Evolutionary conservation across 2,329 filamentous ascomycete genomes (phyloP), one percentile per base, ranked within the genome.

Genomic region (Sporothrix luriei): DNA sequence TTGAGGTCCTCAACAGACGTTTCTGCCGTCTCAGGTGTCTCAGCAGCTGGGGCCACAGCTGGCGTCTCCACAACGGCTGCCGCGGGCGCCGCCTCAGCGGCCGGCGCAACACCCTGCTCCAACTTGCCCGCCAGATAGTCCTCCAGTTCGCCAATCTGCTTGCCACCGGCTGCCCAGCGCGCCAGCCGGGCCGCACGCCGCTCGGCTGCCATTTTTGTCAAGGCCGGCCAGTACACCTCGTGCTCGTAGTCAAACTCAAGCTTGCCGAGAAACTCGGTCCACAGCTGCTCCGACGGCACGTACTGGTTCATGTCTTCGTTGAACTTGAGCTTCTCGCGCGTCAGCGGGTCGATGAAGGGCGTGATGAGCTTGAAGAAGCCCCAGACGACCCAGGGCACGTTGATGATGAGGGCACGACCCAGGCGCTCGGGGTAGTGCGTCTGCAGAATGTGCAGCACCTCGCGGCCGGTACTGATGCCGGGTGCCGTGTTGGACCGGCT

Each of bases 361-460:
- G 89, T 93, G 80, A 99, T 94, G 75, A 97, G 83, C 81, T 97
- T 97, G 85, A 98, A 97, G 85, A 99, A 99, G 66, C 91, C 91
- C 79, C 88, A 90, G 72, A 98, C 92, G 73, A 97, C 86, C 88
- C 92, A 97, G 0, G 94, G 94, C 64, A 97, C 92, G 74, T 98
- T 96, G 74, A 94, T 91, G 72, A 98, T 92, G 75, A 98, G 84
- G 4, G 94, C 94, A 75, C 91, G 88, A 61, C 95, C 95, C 43
- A 99, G 83, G 68, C 95, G 84, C 82, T 99, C 95, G 0, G 95
- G 95, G 78, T 98, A 98, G 81, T 99, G 94, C 74, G 91, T 94
- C 81, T 99, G 95, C 72, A 99, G 84, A 74, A 99, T 97, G 78
- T 90, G 85, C 75, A 99, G 82, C n/a, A 94, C 91, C 81, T 96